phyloP scores from a whole-genome alignment of 2,329 filamentous ascomycete genomes.

The Nemania serpens region DNA sequence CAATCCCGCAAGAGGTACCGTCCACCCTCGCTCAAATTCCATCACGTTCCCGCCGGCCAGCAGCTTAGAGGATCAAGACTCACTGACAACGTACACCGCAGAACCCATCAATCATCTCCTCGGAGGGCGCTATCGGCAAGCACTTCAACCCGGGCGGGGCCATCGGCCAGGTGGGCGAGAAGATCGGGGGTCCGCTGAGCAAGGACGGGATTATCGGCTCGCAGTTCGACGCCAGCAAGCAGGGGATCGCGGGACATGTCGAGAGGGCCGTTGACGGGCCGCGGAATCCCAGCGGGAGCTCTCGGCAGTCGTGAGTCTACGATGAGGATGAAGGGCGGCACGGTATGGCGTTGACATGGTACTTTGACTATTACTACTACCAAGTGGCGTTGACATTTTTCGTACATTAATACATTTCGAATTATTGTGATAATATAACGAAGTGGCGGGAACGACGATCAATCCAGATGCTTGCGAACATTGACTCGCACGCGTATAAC shows the following conservation, averaged over 20 bases:
- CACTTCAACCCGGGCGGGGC: slow-evolving; percentile 21
- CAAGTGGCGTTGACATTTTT: too few relatives aligned
- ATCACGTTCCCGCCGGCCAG: neutral
- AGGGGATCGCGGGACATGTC: slow-evolving; percentile 20
- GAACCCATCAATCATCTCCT: slow-evolving; percentile 23
- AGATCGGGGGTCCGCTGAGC: slow-evolving; percentile 18
- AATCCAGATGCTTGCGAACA: too few relatives aligned
- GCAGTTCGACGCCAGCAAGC: slow-evolving; percentile 23
- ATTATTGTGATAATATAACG: too few relatives aligned
- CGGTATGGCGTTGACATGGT: too few relatives aligned
- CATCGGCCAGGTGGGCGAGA: slow-evolving; percentile 23
- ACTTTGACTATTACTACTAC: too few relatives aligned
- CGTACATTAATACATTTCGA: too few relatives aligned
- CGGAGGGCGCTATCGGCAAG: slow-evolving; percentile 19
- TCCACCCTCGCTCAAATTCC: neutral
- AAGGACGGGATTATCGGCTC: slow-evolving; percentile 17
- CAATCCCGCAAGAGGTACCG: slow-evolving; percentile 8
- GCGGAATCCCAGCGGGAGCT: slow-evolving; percentile 20
- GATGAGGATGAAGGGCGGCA: too few relatives aligned
- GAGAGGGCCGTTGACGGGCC: slow-evolving; percentile 22
- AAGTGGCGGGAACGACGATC: too few relatives aligned
- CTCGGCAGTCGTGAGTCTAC: neutral
- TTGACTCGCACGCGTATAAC: too few relatives aligned
- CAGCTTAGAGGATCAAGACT: neutral
- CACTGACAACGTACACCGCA: neutral